Evolutionary conservation across 176 grass and related monocot species (phyloP), one percentile per base, ranked within the genome.

Genomic region (Avena atlantica): DNA sequence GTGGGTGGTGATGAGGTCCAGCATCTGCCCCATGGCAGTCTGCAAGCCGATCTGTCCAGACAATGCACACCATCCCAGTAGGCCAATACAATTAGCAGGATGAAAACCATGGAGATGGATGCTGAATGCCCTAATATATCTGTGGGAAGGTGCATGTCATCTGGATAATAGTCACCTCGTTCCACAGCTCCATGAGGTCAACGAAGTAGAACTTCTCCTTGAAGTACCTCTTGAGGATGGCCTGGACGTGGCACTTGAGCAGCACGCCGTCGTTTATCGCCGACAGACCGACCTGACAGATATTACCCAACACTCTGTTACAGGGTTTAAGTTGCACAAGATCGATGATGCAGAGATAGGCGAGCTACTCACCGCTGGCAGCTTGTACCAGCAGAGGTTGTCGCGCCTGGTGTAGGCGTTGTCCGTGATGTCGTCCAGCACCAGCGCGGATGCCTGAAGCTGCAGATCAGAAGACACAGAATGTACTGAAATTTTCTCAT

Each of bases 371-470:
- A 90, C 93, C 37, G 80, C 70, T 9, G 89, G 87, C 62, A 76
- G 81, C 71, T 66, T 90, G 87, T 92, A 92, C 93, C 93, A 94
- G 81, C 93, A 94, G 59, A 89, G 76, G 44, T 89, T 74, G 8
- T 89, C 93, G 16, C 93, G 80, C 82, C 93, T 90, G 3, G 93
- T 94, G 87, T 90, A 84, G 0, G 93, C 83, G 47, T 94, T 94
- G 87, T 94, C 93, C 66, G 88, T 90, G 70, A 94, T 94, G 55
- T 94, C 93, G 76, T 94, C 93, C 19, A 94, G 73, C 74, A 94
- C 81, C 15, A 94, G 87, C 15, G 90, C 88, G 16, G 85, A 94
- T 20, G 93, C 93, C 81, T 94, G 93, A 44, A 94, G 82, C 93
- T 94, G 86, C 62, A 91, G 15, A 74, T 52, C 36, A 20, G 42